Evolutionary conservation across 192 early-diverging fungal species (phyloP), one percentile per base, ranked within the genome.

Genomic region (Entrophospora sp.): DNA sequence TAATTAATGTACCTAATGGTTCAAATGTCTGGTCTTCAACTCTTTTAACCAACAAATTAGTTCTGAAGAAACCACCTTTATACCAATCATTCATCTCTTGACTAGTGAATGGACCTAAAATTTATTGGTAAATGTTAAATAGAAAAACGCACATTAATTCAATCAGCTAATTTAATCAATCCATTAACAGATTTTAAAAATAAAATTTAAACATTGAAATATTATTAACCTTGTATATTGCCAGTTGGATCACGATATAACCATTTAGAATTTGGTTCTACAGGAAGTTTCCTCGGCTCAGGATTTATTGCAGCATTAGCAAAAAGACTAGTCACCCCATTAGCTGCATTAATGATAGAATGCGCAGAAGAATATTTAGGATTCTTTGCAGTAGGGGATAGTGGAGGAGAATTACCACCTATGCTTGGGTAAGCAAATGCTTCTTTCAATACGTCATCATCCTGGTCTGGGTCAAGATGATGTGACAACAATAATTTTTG

Each of bases 21-120:
- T 94, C 91, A 73, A 93, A 96, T 3, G 70, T 71, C 2, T 81
- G 30, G 30, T 92, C 89, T 42, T 89, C 89, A 28, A 89, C 88
- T 40, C 85, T 79, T 73, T 88, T 87, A 32, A 98, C 86, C 25
- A 91, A 85, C 32, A 98, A 79, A 42, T 86, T 84, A 20, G 79
- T 75, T 0, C 80, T 77, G 68, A 98, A 96, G 71, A 92, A 98
- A 25, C 89, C 90, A 22, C 81, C 86, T 22, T 80, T 81, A 75
- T 83, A 92, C 96, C 96, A 98, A 38, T 91, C 93, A 45, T 98
- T 91, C 96, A 98, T 98, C 51, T 94, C 88, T 12, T 86, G 73
- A 16, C 88, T 81, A 9, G 81, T 74, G 69, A 96, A 98, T 24
- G 96, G 94, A 1, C 64, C 64, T 66, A 28, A 31, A 24, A 44